Percentiles rank a stretch among this genome's conserved stretches.
Conservation (phyloP, 2,329 filamentous ascomycete species). For the Leptographium flavum region DNA sequence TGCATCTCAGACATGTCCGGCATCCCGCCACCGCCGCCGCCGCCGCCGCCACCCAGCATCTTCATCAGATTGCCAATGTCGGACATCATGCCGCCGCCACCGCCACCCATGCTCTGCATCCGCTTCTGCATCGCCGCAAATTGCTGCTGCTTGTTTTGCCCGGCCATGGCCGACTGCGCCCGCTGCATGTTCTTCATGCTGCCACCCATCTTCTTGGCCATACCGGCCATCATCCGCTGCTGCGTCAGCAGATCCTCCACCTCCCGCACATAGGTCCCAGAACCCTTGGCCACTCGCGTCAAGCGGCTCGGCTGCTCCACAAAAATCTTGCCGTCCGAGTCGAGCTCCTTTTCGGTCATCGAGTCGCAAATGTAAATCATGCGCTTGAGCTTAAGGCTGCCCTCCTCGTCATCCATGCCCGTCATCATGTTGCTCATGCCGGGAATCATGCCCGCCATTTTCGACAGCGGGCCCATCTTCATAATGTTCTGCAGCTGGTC, state of each 20-base stretch:
- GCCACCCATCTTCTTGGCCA: constrained; percentile 98
- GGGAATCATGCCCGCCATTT: constrained; percentile 98
- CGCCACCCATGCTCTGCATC: constrained; percentile 81
- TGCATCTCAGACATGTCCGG: constrained; percentile 63
- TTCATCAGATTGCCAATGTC: constrained; percentile 83
- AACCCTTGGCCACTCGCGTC: constrained; percentile 80
- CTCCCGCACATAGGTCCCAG: constrained; percentile 78
- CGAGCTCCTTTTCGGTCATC: constrained; percentile 93
- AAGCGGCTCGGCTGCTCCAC: constrained; percentile 85
- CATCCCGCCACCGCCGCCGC: constrained; percentile 48
- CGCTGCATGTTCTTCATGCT: constrained; percentile 97
- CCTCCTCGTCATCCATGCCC: constrained; percentile 94
- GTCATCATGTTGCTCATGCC: constrained; percentile 89
- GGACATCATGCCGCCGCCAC: constrained; percentile 37
- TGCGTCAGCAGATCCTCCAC: constrained; percentile 96
- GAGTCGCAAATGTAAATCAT: constrained; percentile 99
- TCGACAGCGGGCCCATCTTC: constrained; percentile 97
- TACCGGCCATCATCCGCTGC: constrained; percentile 95
- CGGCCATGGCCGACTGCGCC: constrained; percentile 80
- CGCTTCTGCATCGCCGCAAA: constrained; percentile 96
- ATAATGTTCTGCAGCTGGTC: constrained; percentile 97
- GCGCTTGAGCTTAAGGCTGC: constrained; percentile 80
- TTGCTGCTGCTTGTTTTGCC: constrained; percentile 83
- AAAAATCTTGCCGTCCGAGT: constrained; percentile 89
- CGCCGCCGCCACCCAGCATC: constrained; percentile 67